Evolutionary conservation across 805 yeast species (phyloP), one percentile per base, ranked within the genome.

Genomic region (Hanseniaspora hatyaiensis): DNA sequence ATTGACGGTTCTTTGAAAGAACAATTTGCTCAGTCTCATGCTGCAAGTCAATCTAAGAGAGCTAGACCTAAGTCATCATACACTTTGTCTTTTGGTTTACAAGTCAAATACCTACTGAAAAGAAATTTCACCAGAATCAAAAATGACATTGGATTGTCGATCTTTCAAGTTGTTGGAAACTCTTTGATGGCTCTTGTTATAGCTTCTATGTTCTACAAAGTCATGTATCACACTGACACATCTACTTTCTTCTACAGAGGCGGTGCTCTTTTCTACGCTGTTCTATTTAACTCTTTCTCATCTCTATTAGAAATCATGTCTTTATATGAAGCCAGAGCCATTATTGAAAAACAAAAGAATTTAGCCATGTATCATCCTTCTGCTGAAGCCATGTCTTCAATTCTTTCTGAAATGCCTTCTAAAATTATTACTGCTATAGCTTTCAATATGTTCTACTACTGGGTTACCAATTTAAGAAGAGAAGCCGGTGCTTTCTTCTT

Each of bases 181-280:
- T 59, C 70, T 11, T 54, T 67, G 9, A 75, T 77, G 77, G 75
- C 77, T 26, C 62, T 78, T 49, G 61, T 78, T 32, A 59, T 74
- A 37, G 68, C 78, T 28, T 77, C 83, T 1, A 69, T 78, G 53
- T 78, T 75, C 55, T 77, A 73, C 61, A 74, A 77, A 53, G 56
- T 75, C 52, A 60, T 58, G 52, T 43, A 50, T 24, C 40, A 53
- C 8, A 52, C 58, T 15, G 59, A 58, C 23, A 72, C 82, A 0
- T 61, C 55, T 0, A 69, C 76, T 2, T 72, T 78, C 53, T 76
- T 70, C 58, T 67, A 64, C 55, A 66, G 86, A 57, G 72, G 78
- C 55, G 76, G 85, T 34, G 71, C 79, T 39, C 65, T 82, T 69
- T 82, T 82, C 64, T 79, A 79, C 59, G 78, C 81, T 19, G 69